Percentiles rank a stretch among this genome's conserved stretches.
These are phyloP conservation scores for Bipolaris cookei DNA, from an alignment of 2,329 filamentous ascomycete species.

Conservation along the genomic window DNA sequence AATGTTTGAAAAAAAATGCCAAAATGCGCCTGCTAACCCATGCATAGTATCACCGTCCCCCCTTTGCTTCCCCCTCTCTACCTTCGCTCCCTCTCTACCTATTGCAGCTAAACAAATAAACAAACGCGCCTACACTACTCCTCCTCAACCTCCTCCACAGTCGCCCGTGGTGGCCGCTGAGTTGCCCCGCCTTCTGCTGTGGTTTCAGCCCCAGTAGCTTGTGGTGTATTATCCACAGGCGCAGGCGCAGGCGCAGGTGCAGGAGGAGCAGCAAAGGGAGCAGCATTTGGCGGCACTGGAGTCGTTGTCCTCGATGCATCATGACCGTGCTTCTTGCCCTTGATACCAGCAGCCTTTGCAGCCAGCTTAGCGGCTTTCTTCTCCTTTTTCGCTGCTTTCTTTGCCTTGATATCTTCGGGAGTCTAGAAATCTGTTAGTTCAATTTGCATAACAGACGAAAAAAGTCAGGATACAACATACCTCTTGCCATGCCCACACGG, in stretches of 20 bases:
- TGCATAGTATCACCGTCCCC: conserved; percentile 2
- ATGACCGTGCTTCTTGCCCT: conserved; percentile 43
- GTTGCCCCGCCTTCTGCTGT: conserved; percentile 28
- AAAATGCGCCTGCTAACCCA: conserved; percentile 11
- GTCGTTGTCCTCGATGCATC: conserved; percentile 33
- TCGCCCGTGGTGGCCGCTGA: conserved; percentile 43
- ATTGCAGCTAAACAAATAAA: too few relatives aligned
- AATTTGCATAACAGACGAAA: not conserved
- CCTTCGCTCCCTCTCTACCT: not conserved
- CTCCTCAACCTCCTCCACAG: conserved; percentile 49
- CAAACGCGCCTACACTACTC: conserved; percentile 20
- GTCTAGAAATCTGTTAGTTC: conserved; percentile 29
- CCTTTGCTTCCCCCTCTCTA: not conserved
- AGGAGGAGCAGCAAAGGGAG: not conserved
- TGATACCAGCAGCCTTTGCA: conserved; percentile 40
- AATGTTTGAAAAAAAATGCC: not conserved
- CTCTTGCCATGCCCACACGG: conserved; percentile 98
- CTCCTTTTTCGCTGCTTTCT: conserved; percentile 52
- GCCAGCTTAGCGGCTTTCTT: conserved; percentile 45
- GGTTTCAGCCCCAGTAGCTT: conserved; percentile 39
- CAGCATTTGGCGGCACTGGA: conserved; percentile 5
- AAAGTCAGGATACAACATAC: conserved; percentile 53
- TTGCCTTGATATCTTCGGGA: conserved; percentile 53
- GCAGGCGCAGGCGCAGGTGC: conserved; percentile 1
- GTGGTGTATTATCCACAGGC: conserved; percentile 33